Evolutionary conservation across 495 filamentous ascomycete species (phyloP), one percentile per base, ranked within the genome.

Genomic region (Penicillium simplicissimum): DNA sequence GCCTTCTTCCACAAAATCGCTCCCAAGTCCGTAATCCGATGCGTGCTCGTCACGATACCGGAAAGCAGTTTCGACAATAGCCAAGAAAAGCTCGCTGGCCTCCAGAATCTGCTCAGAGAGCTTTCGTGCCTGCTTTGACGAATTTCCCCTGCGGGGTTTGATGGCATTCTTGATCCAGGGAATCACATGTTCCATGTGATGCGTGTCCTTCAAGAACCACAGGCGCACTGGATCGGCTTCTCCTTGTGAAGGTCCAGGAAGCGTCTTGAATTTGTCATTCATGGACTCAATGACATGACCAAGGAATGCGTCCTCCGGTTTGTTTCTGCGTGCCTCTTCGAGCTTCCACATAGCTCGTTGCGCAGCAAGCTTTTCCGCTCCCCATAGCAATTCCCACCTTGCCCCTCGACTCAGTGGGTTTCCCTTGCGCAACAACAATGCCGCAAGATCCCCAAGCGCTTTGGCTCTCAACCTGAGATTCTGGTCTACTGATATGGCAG

Each of bases 281-380:
- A 94, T 87, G 55, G 77, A 83, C 33, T 85, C 83, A 31, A 93
- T 83, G 28, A 92, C 82, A 59, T 90, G 85, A 13, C 83, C 76
- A 15, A 95, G 79, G 36, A 91, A 79, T n/a, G 81, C 82, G 38
- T 83, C 78, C 14, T 75, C 70, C 6, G 63, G 61, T 38, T 74
- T 77, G 17, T 75, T 76, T 11, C 84, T 73, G 52, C 82, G 82
- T 7, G 81, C 66, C 62, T 95, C 87, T 67, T 95, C 88, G 34
- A 82, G 74, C 58, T 86, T 84, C 93, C 93, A 98, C 61, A 98
- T 81, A 37, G 85, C 82, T 47, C 83, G 83, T n/a, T 93, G 94
- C 35, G 92, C 90, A 40, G 87, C 87, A 65, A 97, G 84, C 71
- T 92, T 97, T 70, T 98, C 95, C 0, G 93, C 93, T 66, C 90